These are phyloP conservation scores for Hippophae rhamnoides DNA, from an alignment of 306 rosid genomes.

Conservation along the genomic window DNA sequence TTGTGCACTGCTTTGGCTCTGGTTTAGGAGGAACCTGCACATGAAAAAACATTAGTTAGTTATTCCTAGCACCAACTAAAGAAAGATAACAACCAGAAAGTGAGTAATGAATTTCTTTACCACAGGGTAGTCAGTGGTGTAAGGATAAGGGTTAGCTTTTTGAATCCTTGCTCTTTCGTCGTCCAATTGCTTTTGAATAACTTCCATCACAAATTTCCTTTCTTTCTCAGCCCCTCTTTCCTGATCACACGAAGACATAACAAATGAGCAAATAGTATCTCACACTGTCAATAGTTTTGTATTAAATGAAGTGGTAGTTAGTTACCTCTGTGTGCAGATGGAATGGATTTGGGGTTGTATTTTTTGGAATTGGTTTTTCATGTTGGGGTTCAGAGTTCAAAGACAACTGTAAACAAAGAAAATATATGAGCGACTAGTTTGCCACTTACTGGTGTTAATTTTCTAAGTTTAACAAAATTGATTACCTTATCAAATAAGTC, in stretches of 20 bases:
- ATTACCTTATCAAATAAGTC: slow-evolving; percentile 78
- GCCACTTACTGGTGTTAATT: no score
- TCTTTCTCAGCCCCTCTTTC: slow-evolving; percentile 94
- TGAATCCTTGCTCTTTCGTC: slow-evolving; percentile 83
- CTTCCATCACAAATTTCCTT: slow-evolving; percentile 44
- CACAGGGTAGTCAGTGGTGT: slow-evolving; percentile 97
- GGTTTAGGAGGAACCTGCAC: slow-evolving; percentile 84
- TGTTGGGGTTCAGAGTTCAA: slow-evolving; percentile 50
- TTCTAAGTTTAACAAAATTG: no score
- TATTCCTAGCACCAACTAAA: not conserved
- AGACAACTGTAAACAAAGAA: slow-evolving; percentile 45
- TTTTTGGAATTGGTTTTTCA: slow-evolving; percentile 47
- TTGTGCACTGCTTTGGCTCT: slow-evolving; percentile 75
- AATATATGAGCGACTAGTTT: no score
- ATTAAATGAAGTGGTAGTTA: not conserved
- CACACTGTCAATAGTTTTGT: not conserved
- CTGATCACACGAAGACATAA: slow-evolving; percentile 30
- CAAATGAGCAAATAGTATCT: not conserved
- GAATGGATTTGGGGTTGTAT: slow-evolving; percentile 76
- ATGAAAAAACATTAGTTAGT: not conserved
- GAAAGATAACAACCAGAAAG: not conserved
- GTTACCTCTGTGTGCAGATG: slow-evolving; percentile 87
- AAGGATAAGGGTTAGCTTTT: slow-evolving; percentile 87
- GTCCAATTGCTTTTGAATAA: slow-evolving; percentile 54
- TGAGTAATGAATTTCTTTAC: slow-evolving; percentile 27